A percentile compares a stretch with the other conserved stretches of the same genome.
Evolutionary conservation across 208 protist genomes (phyloP).

Genomic region (Acanthamoeba sp.): DNA sequence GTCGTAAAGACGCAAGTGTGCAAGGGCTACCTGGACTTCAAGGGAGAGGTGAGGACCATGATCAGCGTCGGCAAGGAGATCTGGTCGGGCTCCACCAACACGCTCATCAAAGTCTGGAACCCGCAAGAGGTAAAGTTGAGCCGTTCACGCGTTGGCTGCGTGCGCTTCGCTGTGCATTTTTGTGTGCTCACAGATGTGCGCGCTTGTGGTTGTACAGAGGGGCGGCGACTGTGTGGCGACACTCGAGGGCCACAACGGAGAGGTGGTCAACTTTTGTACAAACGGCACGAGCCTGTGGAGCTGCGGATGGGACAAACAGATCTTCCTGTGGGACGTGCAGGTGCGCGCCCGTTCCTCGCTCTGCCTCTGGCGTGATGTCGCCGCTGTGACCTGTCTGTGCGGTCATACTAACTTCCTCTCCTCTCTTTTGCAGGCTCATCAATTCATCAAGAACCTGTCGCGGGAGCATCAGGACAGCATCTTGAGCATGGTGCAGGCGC

Average conservation of each 20-base stretch:
- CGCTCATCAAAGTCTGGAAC: conserved; percentile 71
- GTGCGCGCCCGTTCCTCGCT: not conserved
- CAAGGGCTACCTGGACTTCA: conserved; percentile 64
- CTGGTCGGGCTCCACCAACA: conserved; percentile 43
- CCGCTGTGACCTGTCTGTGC: no score
- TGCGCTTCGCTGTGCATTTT: no score
- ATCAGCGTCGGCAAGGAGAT: conserved; percentile 60
- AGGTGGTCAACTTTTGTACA: conserved; percentile 72
- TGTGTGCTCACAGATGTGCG: not conserved
- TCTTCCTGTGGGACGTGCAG: conserved; percentile 55
- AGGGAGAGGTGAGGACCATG: conserved; percentile 29
- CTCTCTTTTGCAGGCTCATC: conserved; percentile 12
- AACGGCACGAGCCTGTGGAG: conserved; percentile 62
- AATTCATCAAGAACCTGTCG: conserved; percentile 45
- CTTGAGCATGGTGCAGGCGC: not conserved
- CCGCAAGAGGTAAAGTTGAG: conserved; percentile 29
- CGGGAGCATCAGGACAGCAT: conserved; percentile 52
- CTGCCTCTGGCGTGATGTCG: no score
- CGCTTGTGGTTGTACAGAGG: not conserved
- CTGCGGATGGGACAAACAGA: conserved; percentile 73
- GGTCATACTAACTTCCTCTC: not conserved
- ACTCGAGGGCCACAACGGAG: conserved; percentile 54
- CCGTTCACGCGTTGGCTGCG: no score
- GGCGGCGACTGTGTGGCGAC: conserved; percentile 38
- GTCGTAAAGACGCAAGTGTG: conserved; percentile 47